These are phyloP conservation scores for Herpetomonas tarakana DNA, from an alignment of 208 protist species.

Conservation along the genomic window DNA sequence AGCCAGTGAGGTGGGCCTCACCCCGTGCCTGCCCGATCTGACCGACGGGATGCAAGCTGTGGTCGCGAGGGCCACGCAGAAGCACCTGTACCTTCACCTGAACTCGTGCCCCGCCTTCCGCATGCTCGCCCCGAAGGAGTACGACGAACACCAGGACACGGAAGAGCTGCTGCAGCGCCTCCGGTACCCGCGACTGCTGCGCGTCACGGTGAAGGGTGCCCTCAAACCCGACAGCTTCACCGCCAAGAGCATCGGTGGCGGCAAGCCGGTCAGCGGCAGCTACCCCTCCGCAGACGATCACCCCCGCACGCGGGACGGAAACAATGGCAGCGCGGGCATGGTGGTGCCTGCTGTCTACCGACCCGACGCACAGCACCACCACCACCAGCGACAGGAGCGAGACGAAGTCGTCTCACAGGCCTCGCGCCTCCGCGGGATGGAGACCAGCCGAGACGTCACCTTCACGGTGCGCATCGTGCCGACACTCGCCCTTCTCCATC, in stretches of 20 bases:
- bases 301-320: background rate
- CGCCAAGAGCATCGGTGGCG: conserved; percentile 5
- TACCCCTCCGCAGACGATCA: background rate
- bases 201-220: conserved; percentile 52
- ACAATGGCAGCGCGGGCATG: background rate
- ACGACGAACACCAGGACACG: conserved; percentile 83
- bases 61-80: conserved; percentile 31
- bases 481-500: conserved; percentile 76
- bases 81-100: conserved; percentile 67
- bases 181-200: conserved; percentile 61
- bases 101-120: conserved; percentile 61
- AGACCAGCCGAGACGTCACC: conserved; percentile 22
- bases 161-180: conserved; percentile 50
- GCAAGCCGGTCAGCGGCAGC: background rate
- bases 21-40: conserved; percentile 57
- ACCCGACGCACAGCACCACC: no score
- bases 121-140: conserved; percentile 73
- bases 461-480: conserved; percentile 72
- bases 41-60: conserved; percentile 32
- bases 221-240: conserved; percentile 67
- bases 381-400: background rate
- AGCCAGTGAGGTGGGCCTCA: conserved; percentile 44
- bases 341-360: background rate
- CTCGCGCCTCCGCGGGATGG: background rate
- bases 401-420: background rate